Evolutionary conservation across 192 early-diverging fungal genomes (phyloP), one percentile per base, ranked within the genome.

Genomic region (Funneliformis mosseae): DNA sequence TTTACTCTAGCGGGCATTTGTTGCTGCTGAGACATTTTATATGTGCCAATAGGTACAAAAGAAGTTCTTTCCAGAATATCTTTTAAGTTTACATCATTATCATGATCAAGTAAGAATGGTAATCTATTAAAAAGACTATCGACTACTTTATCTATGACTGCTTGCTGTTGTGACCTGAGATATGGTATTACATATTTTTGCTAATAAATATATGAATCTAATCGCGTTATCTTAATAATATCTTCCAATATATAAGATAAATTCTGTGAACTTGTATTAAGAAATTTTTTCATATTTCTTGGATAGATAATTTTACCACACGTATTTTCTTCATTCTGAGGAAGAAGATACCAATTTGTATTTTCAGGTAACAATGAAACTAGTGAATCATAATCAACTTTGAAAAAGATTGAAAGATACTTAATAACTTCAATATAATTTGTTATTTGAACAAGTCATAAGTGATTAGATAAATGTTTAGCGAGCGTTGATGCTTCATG

Each of bases 351-450:
- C 71, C 71, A 73, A 10, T 50, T 12, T 11, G 3, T 25, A 50
- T 48, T 16, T 2, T 25, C 38, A 18, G n/a, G 42, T 14, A 12
- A 25, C 5, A 73, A n/a, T 16, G 43, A 45, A 73, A 73, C 50
- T 2, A 27, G 23, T 33, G 12, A 8, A 48, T 8, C 23, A 12
- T 50, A 8, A 28, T 25, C 71, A 48, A 73, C 41, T 33, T 73
- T 45, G 11, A 23, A 50, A 73, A 48, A 73, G 18, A 73, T 73
- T 48, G 71, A 45, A 48, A 73, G 27, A 73, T 73, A 5, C 45
- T 73, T 73, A 4, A 73, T 33, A n/a, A 72, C 42, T 46, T 72
- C 42, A 28, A 73, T 25, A 1, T 21, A 3, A 18, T 18, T 14
- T 10, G 42, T n/a, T 21, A 7, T n/a, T 70, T 0, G 21, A 43